These are phyloP conservation scores for Candida boleticola DNA, from an alignment of 805 yeast genomes.

Conservation along the genomic window DNA sequence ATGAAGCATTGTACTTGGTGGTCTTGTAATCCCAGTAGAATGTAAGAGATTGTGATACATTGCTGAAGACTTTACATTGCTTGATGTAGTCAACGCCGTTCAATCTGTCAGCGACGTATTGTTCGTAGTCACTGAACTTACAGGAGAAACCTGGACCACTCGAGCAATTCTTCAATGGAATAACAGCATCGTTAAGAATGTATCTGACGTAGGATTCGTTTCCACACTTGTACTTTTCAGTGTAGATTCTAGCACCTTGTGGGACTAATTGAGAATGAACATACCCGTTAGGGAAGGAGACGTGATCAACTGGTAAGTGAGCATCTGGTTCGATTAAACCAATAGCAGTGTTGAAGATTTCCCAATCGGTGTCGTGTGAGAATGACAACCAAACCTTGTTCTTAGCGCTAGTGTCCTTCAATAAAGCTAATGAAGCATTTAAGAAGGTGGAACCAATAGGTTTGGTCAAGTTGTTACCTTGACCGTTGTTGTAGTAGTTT, in stretches of 20 bases:
- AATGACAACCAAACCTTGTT: conserved; percentile 65
- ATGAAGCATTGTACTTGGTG: conserved; percentile 15
- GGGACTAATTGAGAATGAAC: conserved; percentile 39
- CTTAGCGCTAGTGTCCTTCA: conserved; percentile 39
- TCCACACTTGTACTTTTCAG: conserved; percentile 34
- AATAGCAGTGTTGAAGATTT: conserved; percentile 60
- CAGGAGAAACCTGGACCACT: conserved; percentile 45
- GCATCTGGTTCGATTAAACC: conserved; percentile 49
- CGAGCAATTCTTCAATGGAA: conserved; percentile 32
- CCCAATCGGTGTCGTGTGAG: conserved; percentile 71
- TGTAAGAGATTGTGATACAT: conserved; percentile 13
- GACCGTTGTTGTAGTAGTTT: conserved; percentile 61
- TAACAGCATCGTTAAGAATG: conserved; percentile 39
- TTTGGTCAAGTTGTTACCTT: conserved; percentile 57
- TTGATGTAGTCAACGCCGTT: conserved; percentile 9
- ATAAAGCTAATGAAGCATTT: conserved; percentile 48
- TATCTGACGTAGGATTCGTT: conserved; percentile 34
- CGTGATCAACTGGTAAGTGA: conserved; percentile 44
- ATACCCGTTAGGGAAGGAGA: conserved; percentile 49
- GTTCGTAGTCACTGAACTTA: conserved; percentile 33
- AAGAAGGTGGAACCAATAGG: conserved; percentile 59
- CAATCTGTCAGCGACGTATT: conserved; percentile 19
- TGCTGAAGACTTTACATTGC: conserved; percentile 13
- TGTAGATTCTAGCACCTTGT: conserved; percentile 38
- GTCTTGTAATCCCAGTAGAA: conserved; percentile 25